A percentile compares a stretch with the other conserved stretches of the same genome.
phyloP scores from a whole-genome alignment of 2,329 filamentous ascomycete species.

The Ambrosiella cleistominuta region DNA sequence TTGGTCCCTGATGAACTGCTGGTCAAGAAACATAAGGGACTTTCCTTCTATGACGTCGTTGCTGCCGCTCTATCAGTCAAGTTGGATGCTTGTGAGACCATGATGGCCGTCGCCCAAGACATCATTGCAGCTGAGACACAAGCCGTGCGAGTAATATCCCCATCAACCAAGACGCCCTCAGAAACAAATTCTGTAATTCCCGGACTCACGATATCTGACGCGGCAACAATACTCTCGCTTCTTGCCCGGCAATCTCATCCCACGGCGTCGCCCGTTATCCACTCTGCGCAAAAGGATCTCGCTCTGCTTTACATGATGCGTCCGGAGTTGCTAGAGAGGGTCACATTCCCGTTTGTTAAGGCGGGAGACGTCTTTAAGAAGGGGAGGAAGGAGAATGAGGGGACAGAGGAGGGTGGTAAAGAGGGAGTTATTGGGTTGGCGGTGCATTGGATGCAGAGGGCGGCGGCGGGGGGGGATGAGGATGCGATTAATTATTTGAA shows the following conservation, averaged over 20 bases:
- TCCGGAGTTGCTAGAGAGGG: conserved; percentile 64
- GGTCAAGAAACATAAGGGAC: conserved; percentile 46
- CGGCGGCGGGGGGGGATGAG: conserved; percentile 69
- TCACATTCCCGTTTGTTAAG: conserved; percentile 67
- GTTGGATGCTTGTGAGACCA: conserved; percentile 69
- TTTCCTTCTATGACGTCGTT: conserved; percentile 80
- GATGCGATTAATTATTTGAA: conserved; percentile 67
- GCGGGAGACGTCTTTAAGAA: conserved; percentile 82
- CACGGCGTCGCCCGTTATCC: conserved; percentile 29
- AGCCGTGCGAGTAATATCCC: conserved; percentile 11
- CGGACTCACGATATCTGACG: conserved; percentile 57
- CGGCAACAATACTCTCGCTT: conserved; percentile 77
- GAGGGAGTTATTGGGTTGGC: conserved; percentile 54
- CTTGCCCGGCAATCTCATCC: conserved; percentile 77
- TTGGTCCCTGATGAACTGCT: conserved; percentile 44
- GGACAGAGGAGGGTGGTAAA: conserved; percentile 22
- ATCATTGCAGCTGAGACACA: conserved; percentile 35
- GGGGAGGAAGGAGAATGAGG: conserved; percentile 56
- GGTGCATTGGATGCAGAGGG: conserved; percentile 92
- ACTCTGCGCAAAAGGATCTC: conserved; percentile 64
- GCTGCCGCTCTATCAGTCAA: conserved; percentile 79
- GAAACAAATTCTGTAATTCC: conserved; percentile 17
- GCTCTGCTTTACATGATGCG: conserved; percentile 87
- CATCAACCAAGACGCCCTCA: too few species aligned
- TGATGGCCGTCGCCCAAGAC: conserved; percentile 43